Evolutionary conservation across 1,284 basidiomycete species (phyloP).

Genomic region (Tylopilus sp.): DNA sequence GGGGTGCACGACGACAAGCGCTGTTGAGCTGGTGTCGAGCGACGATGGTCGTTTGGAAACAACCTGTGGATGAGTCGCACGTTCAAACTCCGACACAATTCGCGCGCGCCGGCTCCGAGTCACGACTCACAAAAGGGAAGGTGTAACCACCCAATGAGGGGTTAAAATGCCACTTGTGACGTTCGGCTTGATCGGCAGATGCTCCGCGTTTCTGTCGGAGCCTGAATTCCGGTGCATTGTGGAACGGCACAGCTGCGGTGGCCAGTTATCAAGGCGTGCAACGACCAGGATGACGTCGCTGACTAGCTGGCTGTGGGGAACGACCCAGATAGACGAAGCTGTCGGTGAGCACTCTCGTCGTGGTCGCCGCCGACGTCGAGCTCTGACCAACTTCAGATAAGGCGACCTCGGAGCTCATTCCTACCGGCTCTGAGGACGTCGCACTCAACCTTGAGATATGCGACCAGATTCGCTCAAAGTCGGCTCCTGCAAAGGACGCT

Average conservation of each 20-base stretch:
- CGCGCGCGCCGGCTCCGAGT: constrained; percentile 20
- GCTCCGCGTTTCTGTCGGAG: constrained; percentile 17
- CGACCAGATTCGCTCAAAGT: constrained; percentile 93
- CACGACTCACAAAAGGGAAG: constrained; percentile 11
- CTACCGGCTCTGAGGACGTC: constrained; percentile 83
- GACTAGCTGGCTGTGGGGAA: constrained; percentile 69
- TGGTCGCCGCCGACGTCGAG: background rate
- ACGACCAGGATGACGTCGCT: constrained; percentile 42
- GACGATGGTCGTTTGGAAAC: constrained; percentile 38
- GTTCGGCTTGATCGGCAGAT: constrained; percentile 13
- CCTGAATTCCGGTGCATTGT: constrained; percentile 16
- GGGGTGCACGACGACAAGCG: constrained; percentile 10
- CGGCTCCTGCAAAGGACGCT: constrained; percentile 80
- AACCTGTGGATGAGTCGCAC: constrained; percentile 32
- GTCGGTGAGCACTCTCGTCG: constrained; percentile 49
- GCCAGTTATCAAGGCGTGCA: constrained; percentile 14
- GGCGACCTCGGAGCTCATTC: constrained; percentile 85
- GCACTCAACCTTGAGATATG: constrained; percentile 94
- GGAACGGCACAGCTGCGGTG: constrained; percentile 19
- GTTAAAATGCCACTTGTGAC: background rate
- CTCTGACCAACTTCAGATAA: constrained; percentile 55
- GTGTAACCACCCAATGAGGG: background rate
- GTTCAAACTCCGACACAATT: constrained; percentile 38
- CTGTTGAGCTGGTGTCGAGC: constrained; percentile 19
- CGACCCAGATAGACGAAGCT: constrained; percentile 72